Evolutionary conservation across 1,139 yeast species (phyloP).

Genomic region (Yamadazyma atlantica): DNA sequence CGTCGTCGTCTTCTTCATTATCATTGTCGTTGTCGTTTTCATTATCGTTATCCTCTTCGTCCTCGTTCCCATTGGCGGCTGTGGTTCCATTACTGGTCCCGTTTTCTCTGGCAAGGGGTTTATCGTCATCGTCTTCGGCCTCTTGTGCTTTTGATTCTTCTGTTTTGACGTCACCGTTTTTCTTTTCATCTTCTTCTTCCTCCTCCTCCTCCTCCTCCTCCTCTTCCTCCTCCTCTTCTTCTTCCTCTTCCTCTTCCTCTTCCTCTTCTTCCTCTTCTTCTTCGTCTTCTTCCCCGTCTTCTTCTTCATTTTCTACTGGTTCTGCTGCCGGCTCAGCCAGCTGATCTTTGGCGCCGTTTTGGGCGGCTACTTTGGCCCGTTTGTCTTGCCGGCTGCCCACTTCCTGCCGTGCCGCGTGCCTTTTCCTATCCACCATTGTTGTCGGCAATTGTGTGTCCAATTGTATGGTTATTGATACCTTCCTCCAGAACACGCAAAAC

Average conservation of each 20-base stretch:
- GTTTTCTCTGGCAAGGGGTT: background rate
- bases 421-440: slow-evolving; percentile 35
- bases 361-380: slow-evolving; percentile 20
- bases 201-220: slow-evolving; percentile 8
- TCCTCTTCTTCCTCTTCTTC: slow-evolving; percentile 2
- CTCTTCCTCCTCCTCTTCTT: slow-evolving; percentile 11
- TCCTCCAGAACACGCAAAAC: too few species aligned
- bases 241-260: slow-evolving; percentile 7
- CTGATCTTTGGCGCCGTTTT: slow-evolving; percentile 2
- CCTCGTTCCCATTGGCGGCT: slow-evolving; percentile 18
- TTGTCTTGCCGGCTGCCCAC: slow-evolving; percentile 28
- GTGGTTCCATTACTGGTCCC: slow-evolving; percentile 4
- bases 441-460: background rate
- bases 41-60: slow-evolving; percentile 19
- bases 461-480: background rate
- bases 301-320: slow-evolving; percentile 3
- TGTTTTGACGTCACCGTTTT: slow-evolving; percentile 4
- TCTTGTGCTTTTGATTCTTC: too few species aligned
- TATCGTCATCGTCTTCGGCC: slow-evolving; percentile 8
- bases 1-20: slow-evolving; percentile 39
- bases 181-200: slow-evolving; percentile 6
- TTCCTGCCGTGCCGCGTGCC: slow-evolving; percentile 31
- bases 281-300: slow-evolving; percentile 3
- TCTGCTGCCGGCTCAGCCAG: background rate
- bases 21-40: slow-evolving; percentile 25